Evolutionary conservation across 2,329 filamentous ascomycete species (phyloP).

Genomic region (Chaetomium olivaceum): DNA sequence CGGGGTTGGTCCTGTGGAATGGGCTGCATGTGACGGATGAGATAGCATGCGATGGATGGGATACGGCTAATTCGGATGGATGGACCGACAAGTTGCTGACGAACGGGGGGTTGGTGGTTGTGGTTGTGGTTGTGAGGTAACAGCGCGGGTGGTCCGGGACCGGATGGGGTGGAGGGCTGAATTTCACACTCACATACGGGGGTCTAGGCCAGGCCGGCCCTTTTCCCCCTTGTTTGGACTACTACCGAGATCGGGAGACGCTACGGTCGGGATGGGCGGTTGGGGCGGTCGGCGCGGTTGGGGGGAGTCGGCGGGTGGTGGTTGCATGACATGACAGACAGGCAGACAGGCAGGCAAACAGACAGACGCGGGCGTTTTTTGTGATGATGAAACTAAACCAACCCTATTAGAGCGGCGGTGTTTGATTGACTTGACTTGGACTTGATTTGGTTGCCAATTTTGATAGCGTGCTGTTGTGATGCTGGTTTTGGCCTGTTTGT

Average conservation of each 20-base stretch:
- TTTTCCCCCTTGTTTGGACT: background rate
- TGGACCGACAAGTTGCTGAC: background rate
- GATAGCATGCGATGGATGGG: background rate
- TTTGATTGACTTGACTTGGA: background rate
- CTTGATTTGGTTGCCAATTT: too few relatives aligned
- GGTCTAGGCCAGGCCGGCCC: background rate
- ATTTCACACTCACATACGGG: background rate
- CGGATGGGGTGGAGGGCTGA: background rate
- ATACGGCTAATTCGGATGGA: background rate
- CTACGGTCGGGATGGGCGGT: background rate
- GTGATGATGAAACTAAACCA: background rate
- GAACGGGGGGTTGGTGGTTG: too few relatives aligned
- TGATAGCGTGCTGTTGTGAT: too few relatives aligned
- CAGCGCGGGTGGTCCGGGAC: background rate
- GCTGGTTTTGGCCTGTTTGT: too few relatives aligned
- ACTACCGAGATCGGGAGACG: background rate
- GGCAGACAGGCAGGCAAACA: background rate
- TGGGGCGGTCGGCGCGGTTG: background rate
- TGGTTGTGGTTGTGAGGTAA: background rate
- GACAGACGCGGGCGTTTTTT: conserved; percentile 7
- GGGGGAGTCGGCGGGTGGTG: background rate
- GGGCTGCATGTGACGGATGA: background rate
- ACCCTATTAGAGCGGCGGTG: background rate
- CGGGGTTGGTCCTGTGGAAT: background rate
- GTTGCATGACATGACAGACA: background rate